Evolutionary conservation across 371 early-diverging fungal genomes (phyloP), one percentile per base, ranked within the genome.

Genomic region (Apophysomyces ossiformis): DNA sequence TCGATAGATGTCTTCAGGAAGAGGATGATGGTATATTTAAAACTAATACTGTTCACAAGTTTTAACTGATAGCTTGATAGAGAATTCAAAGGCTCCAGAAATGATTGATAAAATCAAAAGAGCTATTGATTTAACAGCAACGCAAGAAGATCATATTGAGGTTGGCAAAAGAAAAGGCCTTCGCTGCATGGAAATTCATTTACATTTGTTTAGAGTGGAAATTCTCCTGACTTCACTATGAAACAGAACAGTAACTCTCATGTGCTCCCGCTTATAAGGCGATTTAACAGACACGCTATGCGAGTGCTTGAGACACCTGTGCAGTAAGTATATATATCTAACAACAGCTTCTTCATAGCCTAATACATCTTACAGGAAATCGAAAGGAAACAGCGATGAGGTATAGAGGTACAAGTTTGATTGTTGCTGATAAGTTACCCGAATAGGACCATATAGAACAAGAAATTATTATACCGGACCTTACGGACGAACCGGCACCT

Each of bases 151-250:
- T 68, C 92, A 93, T 71, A 71, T 85, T 8, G 87, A 87, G 63
- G 85, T 89, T 67, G 72, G 60, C 4, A 21, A 61, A 44, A 26
- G 16, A 18, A 46, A 37, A 43, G 54, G 18, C 12, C 46, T 43
- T 59, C 60, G 61, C 32, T 26, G 9, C 15, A 7, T 59, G 44
- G 16, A 54, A 39, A 15, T 6, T 16, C n/a, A 44, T 26, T 58
- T n/a, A 59, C 64, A 13, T 16, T 12, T 16, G 46, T 60, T 38
- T 37, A 89, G 72, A 82, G 87, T 12, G 96, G 94, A 7, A 94
- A 93, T 69, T 84, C 79, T 13, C 95, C 95, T 1, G 96, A 97
- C 75, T 83, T 89, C 47, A 95, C 96, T 1, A 96, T 97, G 98
- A 80, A 81, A 35, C 85, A 96, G 0, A 94, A 95, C 13, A 66